Evolutionary conservation across 2,329 filamentous ascomycete genomes (phyloP), one percentile per base, ranked within the genome.

Genomic region (Cryphonectria parasitica): DNA sequence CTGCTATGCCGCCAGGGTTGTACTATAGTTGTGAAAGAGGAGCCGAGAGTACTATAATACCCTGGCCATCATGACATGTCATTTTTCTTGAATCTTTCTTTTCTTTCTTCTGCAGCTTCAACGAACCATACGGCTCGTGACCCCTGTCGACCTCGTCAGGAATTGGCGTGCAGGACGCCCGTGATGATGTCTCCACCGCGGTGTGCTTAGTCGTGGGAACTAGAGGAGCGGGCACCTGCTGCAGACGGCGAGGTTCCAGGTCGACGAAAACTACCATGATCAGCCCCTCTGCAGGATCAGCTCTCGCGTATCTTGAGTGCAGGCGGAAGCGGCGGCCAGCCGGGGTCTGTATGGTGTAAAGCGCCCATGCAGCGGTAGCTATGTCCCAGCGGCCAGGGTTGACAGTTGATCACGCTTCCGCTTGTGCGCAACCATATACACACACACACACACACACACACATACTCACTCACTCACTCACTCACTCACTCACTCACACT

Each of bases 241-340:
- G 61, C 17, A 36, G 56, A 28, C 60, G 65, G 60, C 52, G 34
- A 49, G 45, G 45, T 54, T 43, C n/a, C 25, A 41, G 36, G 68
- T 45, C 65, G 45, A 72, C 71, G 65, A 72, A 60, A 70, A 66
- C 43, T 43, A 65, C 15, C 15, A 31, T 49, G 62, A 70, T 70
- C 68, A 66, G 58, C 19, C 19, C 64, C 49, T 65, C 31, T 70
- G 71, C 71, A 70, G 64, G 68, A 72, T 72, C 71, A 68, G 68
- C 71, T 43, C 68, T 72, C 71, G 71, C 71, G 71, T 72, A 72
- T 72, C 71, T 72, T 61, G 65, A 68, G 45, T 64, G 60, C 63
- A 63, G 52, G 68, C 68, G 66, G 68, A 54, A 25, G 45, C 28
- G 64, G 34, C 68, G 65, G 68, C 54, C 34, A 68, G 8, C 41